A percentile compares a stretch with the other conserved stretches of the same genome.
Evolutionary conservation across 2,329 filamentous ascomycete species (phyloP).

Genomic region (Colletotrichum sp.): DNA sequence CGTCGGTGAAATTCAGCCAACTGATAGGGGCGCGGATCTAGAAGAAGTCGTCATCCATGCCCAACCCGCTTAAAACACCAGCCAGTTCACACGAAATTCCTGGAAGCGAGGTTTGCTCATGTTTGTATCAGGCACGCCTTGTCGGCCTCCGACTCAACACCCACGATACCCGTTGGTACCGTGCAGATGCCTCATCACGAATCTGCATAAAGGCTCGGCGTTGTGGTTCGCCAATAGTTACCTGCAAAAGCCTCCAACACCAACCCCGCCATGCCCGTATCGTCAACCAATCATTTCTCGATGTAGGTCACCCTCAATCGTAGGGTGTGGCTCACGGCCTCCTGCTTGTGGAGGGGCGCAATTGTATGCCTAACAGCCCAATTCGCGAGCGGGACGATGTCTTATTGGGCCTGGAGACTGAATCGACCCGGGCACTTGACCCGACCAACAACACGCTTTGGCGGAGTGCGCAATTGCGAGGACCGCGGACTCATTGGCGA

Average conservation of each 20-base stretch:
- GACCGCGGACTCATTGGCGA: neutral
- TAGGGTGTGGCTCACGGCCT: neutral
- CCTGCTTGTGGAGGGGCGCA: neutral
- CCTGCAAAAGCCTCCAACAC: neutral
- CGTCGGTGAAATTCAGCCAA: neutral
- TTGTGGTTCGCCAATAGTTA: neutral
- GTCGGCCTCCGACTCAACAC: neutral
- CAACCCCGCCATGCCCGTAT: neutral
- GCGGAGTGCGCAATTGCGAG: neutral
- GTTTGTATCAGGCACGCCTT: too few species aligned
- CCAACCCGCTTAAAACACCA: too few species aligned
- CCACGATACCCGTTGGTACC: neutral
- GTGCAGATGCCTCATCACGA: neutral
- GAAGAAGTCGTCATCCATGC: fast-evolving
- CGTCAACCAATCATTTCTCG: neutral
- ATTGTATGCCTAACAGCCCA: neutral
- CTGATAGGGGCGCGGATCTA: neutral
- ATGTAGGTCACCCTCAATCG: neutral
- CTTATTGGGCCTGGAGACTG: neutral
- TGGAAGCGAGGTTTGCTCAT: too few species aligned
- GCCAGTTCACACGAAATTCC: too few species aligned
- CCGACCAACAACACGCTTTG: neutral
- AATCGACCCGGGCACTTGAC: neutral
- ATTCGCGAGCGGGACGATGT: neutral
- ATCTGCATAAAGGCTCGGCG: neutral